Base-by-base conservation (phyloP, 495 filamentous ascomycete species). In the Massariosphaeria phaeospora region DNA sequence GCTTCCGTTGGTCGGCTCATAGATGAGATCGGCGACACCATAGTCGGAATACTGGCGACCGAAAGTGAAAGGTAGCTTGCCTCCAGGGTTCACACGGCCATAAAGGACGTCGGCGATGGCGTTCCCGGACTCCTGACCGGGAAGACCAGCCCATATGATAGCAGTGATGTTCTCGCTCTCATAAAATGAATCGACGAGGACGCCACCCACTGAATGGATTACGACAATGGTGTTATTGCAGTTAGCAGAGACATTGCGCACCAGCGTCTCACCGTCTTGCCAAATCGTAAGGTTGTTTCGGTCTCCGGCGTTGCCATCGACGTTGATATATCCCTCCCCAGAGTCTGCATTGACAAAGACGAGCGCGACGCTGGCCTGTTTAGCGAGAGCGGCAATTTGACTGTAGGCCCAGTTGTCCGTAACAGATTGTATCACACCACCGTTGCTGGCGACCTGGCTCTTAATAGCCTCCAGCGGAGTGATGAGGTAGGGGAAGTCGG, bases 161-260 rank as follows among this genome's bases (percentile, higher is more conserved):
- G 88, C 93, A 8, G 90, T 96, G 52, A 98, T 79, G 68, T 97
- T 97, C n/a, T 85, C 83, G 69, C 86, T 82, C 57, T 90, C 72
- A 55, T 88, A 84, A 75, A 82, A 95, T 23, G 85, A 77, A 23
- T 83, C 79, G 20, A 96, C 63, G 0, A 95, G 72, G 17, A 96
- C 88, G 13, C 91, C 79, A 2, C 88, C 89, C 7, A 84, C 78
- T 3, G 86, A 85, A 70, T 97, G 91, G 57, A 98, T 85, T 47
- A 97, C 80, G 12, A 98, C 87, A 48, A 98, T 83, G 17, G 91
- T 96, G 77, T 96, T 95, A 72, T 86, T 83, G 74, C 87, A 93
- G 55, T 79, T 65, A 17, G 79, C 75, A 3, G 89, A 79, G 21
- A 95, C 88, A 41, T 82, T 83, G 62, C 82, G 76, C 68, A 98